Evolutionary conservation across 208 protist genomes (phyloP).

Genomic region (Naegleria gruberi): DNA sequence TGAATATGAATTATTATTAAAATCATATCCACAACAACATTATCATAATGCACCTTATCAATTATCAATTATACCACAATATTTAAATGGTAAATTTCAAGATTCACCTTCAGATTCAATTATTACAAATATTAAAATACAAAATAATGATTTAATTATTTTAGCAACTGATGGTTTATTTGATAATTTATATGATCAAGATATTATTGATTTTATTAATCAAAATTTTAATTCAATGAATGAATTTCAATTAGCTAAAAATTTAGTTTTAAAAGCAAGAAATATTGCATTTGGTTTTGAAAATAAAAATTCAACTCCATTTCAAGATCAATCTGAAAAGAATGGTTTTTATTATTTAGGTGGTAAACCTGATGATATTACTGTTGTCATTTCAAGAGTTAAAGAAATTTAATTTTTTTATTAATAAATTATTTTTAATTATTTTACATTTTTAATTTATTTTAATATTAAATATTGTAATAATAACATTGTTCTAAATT

Average conservation of each 20-base stretch:
- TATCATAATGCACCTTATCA: constrained; percentile 82
- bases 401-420: no score
- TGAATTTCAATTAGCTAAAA: not conserved
- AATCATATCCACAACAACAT: constrained; percentile 73
- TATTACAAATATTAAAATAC: constrained; percentile 57
- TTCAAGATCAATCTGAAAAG: not conserved
- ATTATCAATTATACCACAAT: constrained; percentile 62
- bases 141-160: constrained; percentile 72
- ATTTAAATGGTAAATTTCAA: not conserved
- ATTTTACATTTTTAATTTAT: no score
- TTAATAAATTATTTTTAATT: no score
- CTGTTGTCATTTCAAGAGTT: not conserved
- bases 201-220: not conserved
- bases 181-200: constrained; percentile 63
- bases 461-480: no score
- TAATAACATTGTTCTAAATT: no score
- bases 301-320: not conserved
- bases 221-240: not conserved
- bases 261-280: not conserved
- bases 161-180: constrained; percentile 78
- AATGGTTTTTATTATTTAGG: not conserved
- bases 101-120: not conserved
- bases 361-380: not conserved
- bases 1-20: constrained; percentile 44
- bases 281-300: not conserved